Evolutionary conservation across 208 protist genomes (phyloP).

Genomic region (Crithidia acanthocephali): DNA sequence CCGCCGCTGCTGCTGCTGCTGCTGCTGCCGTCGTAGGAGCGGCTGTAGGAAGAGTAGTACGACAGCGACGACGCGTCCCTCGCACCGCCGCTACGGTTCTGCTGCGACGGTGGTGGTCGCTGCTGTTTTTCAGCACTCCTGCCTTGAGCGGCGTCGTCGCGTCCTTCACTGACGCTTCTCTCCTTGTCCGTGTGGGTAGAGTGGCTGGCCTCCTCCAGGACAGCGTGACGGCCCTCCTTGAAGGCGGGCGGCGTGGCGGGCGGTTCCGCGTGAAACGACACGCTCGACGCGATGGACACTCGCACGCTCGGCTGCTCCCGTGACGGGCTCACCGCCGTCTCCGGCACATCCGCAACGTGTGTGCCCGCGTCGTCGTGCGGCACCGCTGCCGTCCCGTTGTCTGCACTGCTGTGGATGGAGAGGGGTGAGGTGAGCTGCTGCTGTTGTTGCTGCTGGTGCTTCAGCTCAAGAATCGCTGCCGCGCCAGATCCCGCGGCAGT

Average conservation of each 20-base stretch:
- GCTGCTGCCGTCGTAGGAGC: background rate
- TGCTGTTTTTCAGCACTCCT: background rate
- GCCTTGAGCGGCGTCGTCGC: background rate
- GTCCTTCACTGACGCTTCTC: too few species aligned
- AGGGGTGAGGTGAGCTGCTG: background rate
- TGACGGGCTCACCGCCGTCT: background rate
- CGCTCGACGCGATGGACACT: constrained; percentile 12
- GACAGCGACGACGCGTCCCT: constrained; percentile 10
- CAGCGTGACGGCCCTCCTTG: background rate
- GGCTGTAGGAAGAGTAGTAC: constrained; percentile 23
- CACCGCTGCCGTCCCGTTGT: background rate
- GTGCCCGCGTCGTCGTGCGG: background rate
- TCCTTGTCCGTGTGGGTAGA: constrained; percentile 1
- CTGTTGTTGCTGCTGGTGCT: constrained; percentile 20
- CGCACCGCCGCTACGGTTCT: background rate
- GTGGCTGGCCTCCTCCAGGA: constrained; percentile 11
- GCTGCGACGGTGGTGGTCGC: background rate
- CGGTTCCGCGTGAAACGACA: constrained; percentile 3
- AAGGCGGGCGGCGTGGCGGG: background rate
- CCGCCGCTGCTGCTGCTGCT: background rate
- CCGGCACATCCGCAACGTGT: background rate
- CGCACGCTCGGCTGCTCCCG: constrained; percentile 5
- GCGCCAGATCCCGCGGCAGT: constrained; percentile 41
- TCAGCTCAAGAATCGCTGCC: constrained; percentile 37
- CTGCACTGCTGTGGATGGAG: background rate